phyloP scores from a whole-genome alignment of 371 early-diverging fungal species.

The Apophysomyces ossiformis region DNA sequence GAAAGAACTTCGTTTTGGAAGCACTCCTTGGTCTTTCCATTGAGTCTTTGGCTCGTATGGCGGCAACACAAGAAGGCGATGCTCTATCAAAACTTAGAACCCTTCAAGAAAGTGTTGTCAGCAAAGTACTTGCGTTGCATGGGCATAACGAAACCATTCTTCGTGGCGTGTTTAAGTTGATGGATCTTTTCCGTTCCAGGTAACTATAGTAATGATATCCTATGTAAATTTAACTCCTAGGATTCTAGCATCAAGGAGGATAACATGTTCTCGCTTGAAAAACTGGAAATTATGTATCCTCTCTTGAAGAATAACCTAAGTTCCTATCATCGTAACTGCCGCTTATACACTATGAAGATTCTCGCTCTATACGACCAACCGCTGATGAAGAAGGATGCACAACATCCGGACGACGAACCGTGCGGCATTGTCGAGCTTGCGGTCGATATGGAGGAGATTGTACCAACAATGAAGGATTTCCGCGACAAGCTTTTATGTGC shows the following conservation, averaged over 20 bases:
- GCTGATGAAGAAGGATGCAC: constrained; percentile 46
- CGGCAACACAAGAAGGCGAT: constrained; percentile 22
- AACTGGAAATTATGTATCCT: constrained; percentile 54
- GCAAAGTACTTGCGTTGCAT: constrained; percentile 48
- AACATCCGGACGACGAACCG: constrained; percentile 37
- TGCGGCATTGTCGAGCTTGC: constrained; percentile 58
- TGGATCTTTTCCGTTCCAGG: constrained; percentile 58
- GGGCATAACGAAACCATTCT: constrained; percentile 63
- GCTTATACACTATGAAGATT: constrained; percentile 76
- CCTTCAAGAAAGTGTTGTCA: constrained; percentile 35
- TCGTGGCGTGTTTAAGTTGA: constrained; percentile 55
- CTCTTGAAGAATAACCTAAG: constrained; percentile 62
- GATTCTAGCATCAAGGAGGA: constrained; percentile 33
- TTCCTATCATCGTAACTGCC: constrained; percentile 60
- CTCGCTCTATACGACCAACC: constrained; percentile 71
- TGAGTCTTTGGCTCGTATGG: constrained; percentile 51
- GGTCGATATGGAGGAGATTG: constrained; percentile 66
- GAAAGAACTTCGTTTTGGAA: constrained; percentile 58
- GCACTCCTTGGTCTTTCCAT: constrained; percentile 57
- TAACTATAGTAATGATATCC: constrained; percentile 27
- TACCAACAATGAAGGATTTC: constrained; percentile 61
- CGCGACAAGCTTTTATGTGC: constrained; percentile 84
- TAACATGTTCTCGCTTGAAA: constrained; percentile 39
- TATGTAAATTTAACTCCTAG: background rate
- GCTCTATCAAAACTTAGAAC: constrained; percentile 21